A percentile compares a stretch with the other conserved stretches of the same genome.
Evolutionary conservation across 176 grass and related monocot species (phyloP).

Genomic region (barley (Hordeum vulgare)): MorexV3_pseudomolecules_assembly NC_058523.1:15852731-15853230

Average conservation of each 20-base stretch:
- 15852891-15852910: slow-evolving; percentile 37
- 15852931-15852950: slow-evolving; percentile 63
- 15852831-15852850: not conserved
- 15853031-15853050: not conserved
- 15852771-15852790: slow-evolving; percentile 79
- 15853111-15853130: not conserved
- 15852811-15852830: slow-evolving; percentile 44
- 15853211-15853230: no score
- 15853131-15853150: not conserved
- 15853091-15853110: rapidly evolving
- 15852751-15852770: slow-evolving; percentile 72
- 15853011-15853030: not conserved
- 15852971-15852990: slow-evolving; percentile 32
- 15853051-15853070: not conserved
- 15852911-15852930: slow-evolving; percentile 67
- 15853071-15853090: not conserved
- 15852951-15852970: slow-evolving; percentile 59
- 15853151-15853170: not conserved
- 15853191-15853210: not conserved
- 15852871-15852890: not conserved
- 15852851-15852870: not conserved
- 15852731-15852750: slow-evolving; percentile 56
- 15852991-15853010: not conserved
- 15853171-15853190: not conserved
- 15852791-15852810: slow-evolving; percentile 85